Conservation (phyloP, 495 filamentous ascomycete genomes). For the Neurospora sp. region DNA sequence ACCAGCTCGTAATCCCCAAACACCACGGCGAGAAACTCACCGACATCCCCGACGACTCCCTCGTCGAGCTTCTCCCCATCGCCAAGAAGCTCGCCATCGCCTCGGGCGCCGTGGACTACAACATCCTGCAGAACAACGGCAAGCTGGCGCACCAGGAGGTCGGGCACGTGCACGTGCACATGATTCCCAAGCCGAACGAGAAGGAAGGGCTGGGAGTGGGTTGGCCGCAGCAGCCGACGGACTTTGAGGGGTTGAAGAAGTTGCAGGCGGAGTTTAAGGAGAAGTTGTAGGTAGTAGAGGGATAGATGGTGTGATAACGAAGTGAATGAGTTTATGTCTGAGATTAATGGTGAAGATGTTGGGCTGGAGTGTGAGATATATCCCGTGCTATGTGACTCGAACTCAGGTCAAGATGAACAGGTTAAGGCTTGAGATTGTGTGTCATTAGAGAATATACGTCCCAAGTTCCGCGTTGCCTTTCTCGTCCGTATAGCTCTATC, state of each 20-base stretch:
- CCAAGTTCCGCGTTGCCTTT: neutral
- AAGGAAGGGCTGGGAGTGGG: conserved; percentile 66
- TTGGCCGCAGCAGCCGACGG: conserved; percentile 67
- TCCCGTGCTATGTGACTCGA: no score
- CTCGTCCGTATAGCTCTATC: neutral
- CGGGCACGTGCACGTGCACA: conserved; percentile 55
- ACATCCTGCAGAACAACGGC: conserved; percentile 96
- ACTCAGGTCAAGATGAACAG: no score
- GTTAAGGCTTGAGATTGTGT: neutral
- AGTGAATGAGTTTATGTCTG: neutral
- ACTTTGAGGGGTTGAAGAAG: conserved; percentile 78
- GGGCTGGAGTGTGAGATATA: no score
- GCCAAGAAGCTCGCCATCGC: conserved; percentile 79
- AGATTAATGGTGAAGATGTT: neutral
- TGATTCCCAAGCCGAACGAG: conserved; percentile 94
- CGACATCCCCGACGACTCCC: conserved; percentile 85
- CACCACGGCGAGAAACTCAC: conserved; percentile 85
- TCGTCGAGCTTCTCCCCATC: conserved; percentile 77
- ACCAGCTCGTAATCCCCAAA: conserved; percentile 94
- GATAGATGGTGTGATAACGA: neutral
- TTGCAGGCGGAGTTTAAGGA: conserved; percentile 73
- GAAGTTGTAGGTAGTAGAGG: conserved; percentile 56
- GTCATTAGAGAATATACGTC: neutral
- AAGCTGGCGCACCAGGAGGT: conserved; percentile 88
- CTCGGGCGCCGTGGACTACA: conserved; percentile 69